Evolutionary conservation across 2,329 filamentous ascomycete species (phyloP).

Genomic region (Neopestalotiopsis clavispora): DNA sequence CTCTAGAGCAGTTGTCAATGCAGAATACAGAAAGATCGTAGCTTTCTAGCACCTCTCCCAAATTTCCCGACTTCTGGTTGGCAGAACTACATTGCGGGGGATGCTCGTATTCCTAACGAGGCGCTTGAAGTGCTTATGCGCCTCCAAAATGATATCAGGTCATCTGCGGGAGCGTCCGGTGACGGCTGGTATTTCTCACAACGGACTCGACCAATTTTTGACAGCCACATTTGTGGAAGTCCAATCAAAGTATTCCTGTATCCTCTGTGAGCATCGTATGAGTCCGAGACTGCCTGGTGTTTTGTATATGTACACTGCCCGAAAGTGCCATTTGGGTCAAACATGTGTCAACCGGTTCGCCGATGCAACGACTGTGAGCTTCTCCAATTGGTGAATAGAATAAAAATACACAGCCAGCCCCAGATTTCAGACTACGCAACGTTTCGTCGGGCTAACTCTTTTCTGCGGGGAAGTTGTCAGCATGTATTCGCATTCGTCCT

Average conservation of each 20-base stretch:
- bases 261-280: too few species aligned
- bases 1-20: background rate
- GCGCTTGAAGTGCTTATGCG: background rate
- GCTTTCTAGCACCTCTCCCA: background rate
- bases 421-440: background rate
- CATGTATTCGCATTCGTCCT: background rate
- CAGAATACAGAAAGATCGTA: background rate
- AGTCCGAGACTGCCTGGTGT: too few species aligned
- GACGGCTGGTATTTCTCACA: background rate
- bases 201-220: background rate
- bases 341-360: too few species aligned
- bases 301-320: too few species aligned
- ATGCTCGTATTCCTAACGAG: background rate
- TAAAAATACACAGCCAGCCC: background rate
- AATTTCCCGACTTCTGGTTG: background rate
- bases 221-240: background rate
- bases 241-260: too few species aligned
- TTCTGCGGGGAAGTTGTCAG: background rate
- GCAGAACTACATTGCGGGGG: background rate
- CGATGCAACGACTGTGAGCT: too few species aligned
- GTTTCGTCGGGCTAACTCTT: background rate
- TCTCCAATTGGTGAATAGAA: too few species aligned
- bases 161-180: background rate
- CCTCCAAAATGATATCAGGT: background rate
- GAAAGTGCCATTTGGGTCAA: too few species aligned